Evolutionary conservation across 208 protist species (phyloP).

Genomic region (Leishmania gerbilli): DNA sequence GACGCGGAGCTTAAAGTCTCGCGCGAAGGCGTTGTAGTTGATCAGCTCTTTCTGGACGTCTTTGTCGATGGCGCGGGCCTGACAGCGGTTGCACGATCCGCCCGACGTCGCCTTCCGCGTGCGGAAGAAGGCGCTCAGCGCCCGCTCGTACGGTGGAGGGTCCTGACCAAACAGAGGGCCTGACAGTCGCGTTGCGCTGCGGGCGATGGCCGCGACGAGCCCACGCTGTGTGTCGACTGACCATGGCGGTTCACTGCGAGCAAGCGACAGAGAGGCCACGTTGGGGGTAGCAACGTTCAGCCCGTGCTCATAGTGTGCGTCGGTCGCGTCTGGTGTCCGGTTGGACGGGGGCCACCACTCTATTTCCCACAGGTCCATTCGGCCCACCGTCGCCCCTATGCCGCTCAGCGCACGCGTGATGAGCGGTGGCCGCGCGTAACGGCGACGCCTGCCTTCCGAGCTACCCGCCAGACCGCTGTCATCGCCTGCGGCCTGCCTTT

Average conservation of each 20-base stretch:
- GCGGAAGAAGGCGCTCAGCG: conserved; percentile 25
- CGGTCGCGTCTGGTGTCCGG: conserved; percentile 9
- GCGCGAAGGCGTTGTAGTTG: conserved; percentile 25
- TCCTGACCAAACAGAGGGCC: neutral
- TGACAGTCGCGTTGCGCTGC: neutral
- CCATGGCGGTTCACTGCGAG: conserved; percentile 29
- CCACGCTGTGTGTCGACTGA: conserved; percentile 9
- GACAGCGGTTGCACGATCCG: conserved; percentile 17
- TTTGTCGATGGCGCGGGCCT: conserved; percentile 11
- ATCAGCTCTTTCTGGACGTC: conserved; percentile 11
- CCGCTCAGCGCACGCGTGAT: conserved; percentile 6
- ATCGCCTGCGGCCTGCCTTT: neutral
- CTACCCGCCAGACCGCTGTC: neutral
- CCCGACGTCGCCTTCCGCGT: conserved; percentile 23
- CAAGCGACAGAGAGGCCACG: conserved; percentile 22
- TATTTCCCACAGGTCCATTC: conserved; percentile 13
- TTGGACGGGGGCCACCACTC: conserved; percentile 25
- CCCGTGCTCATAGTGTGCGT: conserved; percentile 11
- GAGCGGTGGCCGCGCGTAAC: conserved; percentile 3
- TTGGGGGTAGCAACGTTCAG: conserved; percentile 16
- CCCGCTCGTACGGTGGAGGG: conserved; percentile 19
- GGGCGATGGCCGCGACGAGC: neutral
- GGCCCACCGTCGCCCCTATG: neutral
- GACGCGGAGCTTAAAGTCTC: conserved; percentile 23
- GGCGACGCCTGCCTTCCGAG: neutral